A percentile compares a stretch with the other conserved stretches of the same genome.
phyloP scores from a whole-genome alignment of 2,329 filamentous ascomycete genomes.

The Fusarium keratoplasticum region DNA sequence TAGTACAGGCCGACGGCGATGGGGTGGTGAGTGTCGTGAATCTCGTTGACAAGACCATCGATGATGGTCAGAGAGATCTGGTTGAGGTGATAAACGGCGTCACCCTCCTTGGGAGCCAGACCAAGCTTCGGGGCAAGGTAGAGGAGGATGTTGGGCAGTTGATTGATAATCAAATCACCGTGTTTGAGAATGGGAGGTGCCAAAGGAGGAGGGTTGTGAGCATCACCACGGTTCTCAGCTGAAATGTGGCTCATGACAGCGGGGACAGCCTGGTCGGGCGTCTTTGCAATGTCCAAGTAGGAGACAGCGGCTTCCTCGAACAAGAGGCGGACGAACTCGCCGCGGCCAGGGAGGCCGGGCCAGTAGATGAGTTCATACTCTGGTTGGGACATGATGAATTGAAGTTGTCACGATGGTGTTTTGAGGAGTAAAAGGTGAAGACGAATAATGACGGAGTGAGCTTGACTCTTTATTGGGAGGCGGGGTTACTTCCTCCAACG shows the following conservation, averaged over 20 bases:
- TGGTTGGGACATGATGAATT: slow-evolving; percentile 47
- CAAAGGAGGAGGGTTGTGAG: slow-evolving; percentile 71
- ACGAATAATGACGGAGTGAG: not conserved
- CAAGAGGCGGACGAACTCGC: slow-evolving; percentile 77
- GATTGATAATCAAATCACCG: slow-evolving; percentile 71
- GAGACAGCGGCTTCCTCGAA: slow-evolving; percentile 75
- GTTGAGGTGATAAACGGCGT: slow-evolving; percentile 68
- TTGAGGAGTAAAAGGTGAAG: not conserved
- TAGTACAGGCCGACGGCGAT: slow-evolving; percentile 71
- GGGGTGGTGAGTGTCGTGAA: slow-evolving; percentile 83
- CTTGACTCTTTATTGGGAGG: not conserved
- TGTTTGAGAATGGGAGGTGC: slow-evolving; percentile 76
- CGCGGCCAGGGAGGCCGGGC: slow-evolving; percentile 77
- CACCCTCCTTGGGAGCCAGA: slow-evolving; percentile 59
- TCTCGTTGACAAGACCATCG: slow-evolving; percentile 76
- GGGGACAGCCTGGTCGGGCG: slow-evolving; percentile 60
- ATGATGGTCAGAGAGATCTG: slow-evolving; percentile 75
- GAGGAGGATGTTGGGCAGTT: slow-evolving; percentile 78
- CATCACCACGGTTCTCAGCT: slow-evolving; percentile 59
- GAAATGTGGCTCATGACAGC: slow-evolving; percentile 62
- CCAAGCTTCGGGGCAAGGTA: slow-evolving; percentile 74
- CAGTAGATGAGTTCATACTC: slow-evolving; percentile 78
- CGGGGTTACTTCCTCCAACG: not conserved
- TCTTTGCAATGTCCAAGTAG: slow-evolving; percentile 68
- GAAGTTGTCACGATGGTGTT: not conserved